phyloP scores from a whole-genome alignment of 805 yeast genomes.

The Yamadazyma scolyti region DNA sequence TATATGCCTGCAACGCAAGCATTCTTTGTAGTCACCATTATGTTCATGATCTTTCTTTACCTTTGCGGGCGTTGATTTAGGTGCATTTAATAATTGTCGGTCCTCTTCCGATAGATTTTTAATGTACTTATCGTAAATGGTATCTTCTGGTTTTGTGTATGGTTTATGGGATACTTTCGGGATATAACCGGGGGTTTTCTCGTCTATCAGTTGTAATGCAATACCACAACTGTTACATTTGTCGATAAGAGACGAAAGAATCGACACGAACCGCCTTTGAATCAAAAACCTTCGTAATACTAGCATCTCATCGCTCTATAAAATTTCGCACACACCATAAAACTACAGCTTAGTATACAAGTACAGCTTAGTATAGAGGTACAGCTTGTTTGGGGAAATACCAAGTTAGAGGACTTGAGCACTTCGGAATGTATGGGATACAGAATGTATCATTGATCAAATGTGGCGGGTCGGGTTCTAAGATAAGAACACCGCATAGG shows the following conservation, averaged over 20 bases:
- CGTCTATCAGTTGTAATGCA: conserved; percentile 35
- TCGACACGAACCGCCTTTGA: conserved; percentile 5
- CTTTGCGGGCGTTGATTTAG: neutral
- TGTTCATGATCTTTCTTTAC: neutral
- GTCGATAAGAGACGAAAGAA: conserved; percentile 11
- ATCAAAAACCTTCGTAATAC: no score
- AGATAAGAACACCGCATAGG: no score
- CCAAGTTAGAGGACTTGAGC: no score
- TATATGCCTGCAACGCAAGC: conserved; percentile 55
- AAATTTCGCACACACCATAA: no score
- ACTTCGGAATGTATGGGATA: no score
- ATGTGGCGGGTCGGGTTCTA: no score
- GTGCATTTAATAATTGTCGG: conserved; percentile 4
- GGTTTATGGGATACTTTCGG: conserved; percentile 5
- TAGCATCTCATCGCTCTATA: no score
- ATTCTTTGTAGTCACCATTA: conserved; percentile 22
- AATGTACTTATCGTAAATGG: conserved; percentile 16
- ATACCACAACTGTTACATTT: conserved; percentile 60
- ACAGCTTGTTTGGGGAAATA: no score
- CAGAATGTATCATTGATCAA: no score
- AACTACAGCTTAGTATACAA: no score
- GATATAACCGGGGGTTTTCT: conserved; percentile 8
- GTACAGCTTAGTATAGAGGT: no score
- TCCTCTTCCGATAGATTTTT: conserved; percentile 17
- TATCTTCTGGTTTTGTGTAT: conserved; percentile 18